These are phyloP conservation scores for Platanus orientalis DNA, from an alignment of 164 flowering plant genomes.

Conservation along the genomic window DNA sequence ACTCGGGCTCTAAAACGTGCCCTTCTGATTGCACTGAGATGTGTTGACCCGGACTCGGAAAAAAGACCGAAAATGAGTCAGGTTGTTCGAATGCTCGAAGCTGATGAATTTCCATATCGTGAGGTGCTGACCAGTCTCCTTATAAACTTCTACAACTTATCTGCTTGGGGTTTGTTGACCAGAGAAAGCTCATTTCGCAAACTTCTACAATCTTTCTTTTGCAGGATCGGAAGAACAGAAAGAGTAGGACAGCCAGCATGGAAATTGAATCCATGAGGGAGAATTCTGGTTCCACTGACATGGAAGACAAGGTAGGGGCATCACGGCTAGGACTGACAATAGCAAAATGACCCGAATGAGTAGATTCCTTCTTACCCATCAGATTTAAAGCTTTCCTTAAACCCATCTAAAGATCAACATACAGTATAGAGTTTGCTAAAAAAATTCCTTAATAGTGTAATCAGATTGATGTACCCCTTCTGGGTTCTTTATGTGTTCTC, in stretches of 20 bases:
- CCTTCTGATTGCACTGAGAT: conserved; percentile 40
- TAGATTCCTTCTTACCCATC: too few relatives aligned
- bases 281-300: conserved; percentile 25
- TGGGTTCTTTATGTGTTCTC: conserved; percentile 1
- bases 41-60: conserved; percentile 46
- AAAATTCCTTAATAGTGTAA: neutral
- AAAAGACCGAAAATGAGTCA: conserved; percentile 44
- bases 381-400: too few relatives aligned
- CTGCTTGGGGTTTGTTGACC: neutral
- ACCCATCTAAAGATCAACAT: neutral
- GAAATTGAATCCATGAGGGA: conserved; percentile 53
- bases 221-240: conserved; percentile 67
- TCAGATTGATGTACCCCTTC: conserved; percentile 1
- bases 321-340: conserved; percentile 8
- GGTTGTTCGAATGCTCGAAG: conserved; percentile 38
- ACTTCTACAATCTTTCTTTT: neutral
- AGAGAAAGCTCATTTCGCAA: neutral
- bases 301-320: conserved; percentile 31
- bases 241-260: conserved; percentile 62
- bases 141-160: neutral
- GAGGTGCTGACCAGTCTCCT: conserved; percentile 20
- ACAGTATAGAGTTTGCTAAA: neutral
- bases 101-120: conserved; percentile 31
- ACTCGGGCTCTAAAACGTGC: conserved; percentile 37
- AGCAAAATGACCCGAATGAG: neutral